Percentiles rank a stretch among this genome's conserved stretches.
These are phyloP conservation scores for Trapa incisa DNA, from an alignment of 345 rosid species.

Conservation along the genomic window DNA sequence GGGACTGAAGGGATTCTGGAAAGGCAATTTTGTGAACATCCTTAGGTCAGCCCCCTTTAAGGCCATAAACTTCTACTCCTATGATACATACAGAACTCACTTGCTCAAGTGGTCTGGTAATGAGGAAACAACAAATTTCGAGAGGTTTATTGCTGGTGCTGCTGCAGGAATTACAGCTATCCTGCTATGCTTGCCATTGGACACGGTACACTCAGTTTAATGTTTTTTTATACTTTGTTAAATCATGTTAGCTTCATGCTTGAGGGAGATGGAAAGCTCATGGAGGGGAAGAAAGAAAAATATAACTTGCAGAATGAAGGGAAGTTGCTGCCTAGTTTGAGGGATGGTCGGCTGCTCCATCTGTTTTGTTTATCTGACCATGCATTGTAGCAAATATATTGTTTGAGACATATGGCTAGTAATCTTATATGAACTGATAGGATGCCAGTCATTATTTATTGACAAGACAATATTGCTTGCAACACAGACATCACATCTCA, in stretches of 20 bases:
- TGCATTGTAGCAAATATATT: background rate
- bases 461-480: no score
- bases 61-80: constrained; percentile 84
- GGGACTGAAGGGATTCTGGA: constrained; percentile 85
- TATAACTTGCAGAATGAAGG: no score
- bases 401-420: background rate
- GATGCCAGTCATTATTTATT: no score
- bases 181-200: constrained; percentile 82
- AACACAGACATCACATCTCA: no score
- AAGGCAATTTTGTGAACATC: constrained; percentile 82
- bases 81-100: constrained; percentile 66
- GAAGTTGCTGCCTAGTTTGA: background rate
- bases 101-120: constrained; percentile 50
- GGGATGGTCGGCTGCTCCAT: background rate
- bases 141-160: constrained; percentile 89
- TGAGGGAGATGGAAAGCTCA: background rate
- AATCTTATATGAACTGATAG: no score
- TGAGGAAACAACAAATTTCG: constrained; percentile 65
- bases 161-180: constrained; percentile 91
- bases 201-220: constrained; percentile 52
- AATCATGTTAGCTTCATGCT: background rate
- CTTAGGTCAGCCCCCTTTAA: constrained; percentile 94
- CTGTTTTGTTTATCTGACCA: background rate
- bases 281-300: background rate
- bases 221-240: background rate